Evolutionary conservation across 1,284 basidiomycete genomes (phyloP), one percentile per base, ranked within the genome.

Genomic region (Pseudozyma sp.): DNA sequence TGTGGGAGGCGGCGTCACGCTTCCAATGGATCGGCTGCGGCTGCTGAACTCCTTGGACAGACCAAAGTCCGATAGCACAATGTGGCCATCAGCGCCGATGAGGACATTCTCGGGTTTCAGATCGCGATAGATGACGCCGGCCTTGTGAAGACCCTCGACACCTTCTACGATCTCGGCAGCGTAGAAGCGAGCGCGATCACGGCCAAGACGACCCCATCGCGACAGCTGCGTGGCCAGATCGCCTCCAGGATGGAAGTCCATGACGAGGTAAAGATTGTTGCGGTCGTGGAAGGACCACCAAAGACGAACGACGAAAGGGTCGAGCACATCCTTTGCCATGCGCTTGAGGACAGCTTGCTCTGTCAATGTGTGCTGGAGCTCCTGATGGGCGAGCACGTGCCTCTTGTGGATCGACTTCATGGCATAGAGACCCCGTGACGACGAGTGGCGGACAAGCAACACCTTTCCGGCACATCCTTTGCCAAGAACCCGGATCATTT

Each of bases 11-110:
- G 36, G 95, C 93, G 78, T 92, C 90, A 64, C 92, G 92, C 40
- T 92, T 91, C 63, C 83, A 70, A 45, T 79, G 76, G 60, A 89
- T 92, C 52, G 93, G 93, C 83, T 96, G 94, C 85, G 98, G 97
- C 21, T 64, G 40, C 63, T 65, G 44, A 81, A 81, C 62, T 83
- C 83, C 83, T 94, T 95, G 18, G 96, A 97, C 36, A 99, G 89
- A 87, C 99, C 97, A 87, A 99, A 99, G 87, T 99, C 97, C 50
- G 96, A 98, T 77, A 99, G 87, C 95, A 98, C 98, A 80, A 99
- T 97, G 87, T 99, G 97, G 16, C 97, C 97, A 19, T 94, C 95
- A 85, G 97, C 93, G 86, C 99, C 97, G 56, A 99, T 88, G n/a
- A 99, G 88, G 80, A 99, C 99, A 86, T 99, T 99, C 88, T 99